These are phyloP conservation scores for Arxiozyma heterogenica DNA, from an alignment of 1,139 yeast genomes.

Conservation along the genomic window DNA sequence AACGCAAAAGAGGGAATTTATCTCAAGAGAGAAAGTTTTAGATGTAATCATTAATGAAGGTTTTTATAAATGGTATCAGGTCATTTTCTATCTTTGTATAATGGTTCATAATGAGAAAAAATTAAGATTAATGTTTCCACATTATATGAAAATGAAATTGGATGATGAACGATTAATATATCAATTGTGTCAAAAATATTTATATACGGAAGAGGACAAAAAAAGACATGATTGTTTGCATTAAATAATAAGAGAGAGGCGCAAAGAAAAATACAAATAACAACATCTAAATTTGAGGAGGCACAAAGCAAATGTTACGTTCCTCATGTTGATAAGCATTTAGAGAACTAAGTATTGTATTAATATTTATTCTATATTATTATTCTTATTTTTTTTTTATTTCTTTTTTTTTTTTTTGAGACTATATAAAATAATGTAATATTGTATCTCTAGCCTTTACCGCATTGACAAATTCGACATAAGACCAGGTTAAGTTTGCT, in stretches of 20 bases:
- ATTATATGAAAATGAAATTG: conserved; percentile 11
- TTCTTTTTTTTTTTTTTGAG: neutral
- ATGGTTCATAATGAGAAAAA: conserved; percentile 34
- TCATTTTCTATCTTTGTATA: conserved; percentile 51
- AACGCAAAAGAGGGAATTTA: conserved; percentile 31
- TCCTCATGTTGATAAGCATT: no score
- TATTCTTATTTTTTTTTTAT: neutral
- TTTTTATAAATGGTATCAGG: conserved; percentile 47
- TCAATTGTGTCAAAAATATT: conserved; percentile 17
- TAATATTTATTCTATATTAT: no score
- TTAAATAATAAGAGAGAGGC: neutral
- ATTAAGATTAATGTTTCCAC: conserved; percentile 33
- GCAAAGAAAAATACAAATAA: no score
- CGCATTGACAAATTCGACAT: conserved; percentile 46
- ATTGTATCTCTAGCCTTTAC: conserved; percentile 1
- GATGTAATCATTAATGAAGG: conserved; percentile 65
- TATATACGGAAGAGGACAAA: conserved; percentile 8
- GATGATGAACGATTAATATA: conserved; percentile 16
- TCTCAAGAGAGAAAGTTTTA: conserved; percentile 45
- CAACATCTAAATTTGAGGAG: no score
- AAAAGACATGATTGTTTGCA: conserved; percentile 2
- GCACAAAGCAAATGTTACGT: no score
- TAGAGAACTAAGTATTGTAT: no score
- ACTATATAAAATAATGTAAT: neutral
- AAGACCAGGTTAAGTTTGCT: conserved; percentile 80